Evolutionary conservation across 345 rosid genomes (phyloP), one percentile per base, ranked within the genome.

Genomic region (Hibiscus trionum): DNA sequence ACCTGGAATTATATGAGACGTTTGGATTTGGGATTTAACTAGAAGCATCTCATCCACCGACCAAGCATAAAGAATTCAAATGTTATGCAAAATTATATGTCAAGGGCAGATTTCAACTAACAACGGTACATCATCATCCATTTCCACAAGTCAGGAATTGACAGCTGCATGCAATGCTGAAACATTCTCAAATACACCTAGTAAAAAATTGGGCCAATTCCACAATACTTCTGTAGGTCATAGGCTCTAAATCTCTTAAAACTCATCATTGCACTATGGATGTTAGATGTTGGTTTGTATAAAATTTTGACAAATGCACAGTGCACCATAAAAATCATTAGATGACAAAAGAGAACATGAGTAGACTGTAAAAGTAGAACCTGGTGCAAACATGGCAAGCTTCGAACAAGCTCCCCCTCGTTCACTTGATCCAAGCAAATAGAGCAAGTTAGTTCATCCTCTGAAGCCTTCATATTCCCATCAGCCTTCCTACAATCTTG

Each of bases 301-400:
- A 26, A 56, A 52, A 11, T 16, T 27, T 49, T 49, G 59, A 50
- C 26, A 52, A 50, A n/a, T 50, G 26, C 52, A 27, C 39, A 15
- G 16, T 2, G 2, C 24, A 27, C 59, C 26, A 8, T 15, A 4
- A 64, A 35, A 24, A 24, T 64, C n/a, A 49, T 37, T 15, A 47
- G 29, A 55, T 17, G 37, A 26, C 6, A 9, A 55, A 6, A 61
- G 50, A 50, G 60, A 71, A 24, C 24, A 44, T 47, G 50, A 59
- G 55, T 9, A 69, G 49, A 31, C 27, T 56, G 49, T 37, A 53
- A 37, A 17, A 60, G 9, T 35, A 37, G 71, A 60, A 88, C 93
- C 90, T 86, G 93, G 75, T 87, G 93, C 77, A 85, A 82, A 76
- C 91, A 88, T 59, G 89, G 93, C 75, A 88, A 77, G 79, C 93